Base-by-base conservation (phyloP, 2,329 filamentous ascomycete species). In the Penicillium nordicum region DNA sequence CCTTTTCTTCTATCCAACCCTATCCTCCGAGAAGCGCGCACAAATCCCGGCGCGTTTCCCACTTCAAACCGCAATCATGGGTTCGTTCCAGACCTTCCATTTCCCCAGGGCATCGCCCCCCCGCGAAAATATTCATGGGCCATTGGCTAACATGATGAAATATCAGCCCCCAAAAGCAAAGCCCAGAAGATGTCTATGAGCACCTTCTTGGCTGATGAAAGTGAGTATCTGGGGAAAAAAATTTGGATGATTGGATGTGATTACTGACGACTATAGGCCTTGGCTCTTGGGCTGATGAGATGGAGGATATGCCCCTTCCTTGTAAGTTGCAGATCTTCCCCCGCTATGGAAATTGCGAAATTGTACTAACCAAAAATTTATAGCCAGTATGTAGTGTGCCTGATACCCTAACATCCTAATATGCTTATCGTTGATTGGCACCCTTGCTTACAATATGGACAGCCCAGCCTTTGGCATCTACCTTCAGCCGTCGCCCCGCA, bases 241-340 rank as follows among this genome's bases (percentile, higher is more conserved):
- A 3, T 52, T 18, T 43, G 34, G 23, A 46, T 51, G 46, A 40
- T 30, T 30, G 29, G 10, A 47, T 38, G 52, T 55, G 57, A 57
- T 59, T 61, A 63, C 60, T 68, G 63, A 73, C 73, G 59, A 71
- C 32, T 21, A 61, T 70, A 89, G 86, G 84, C 70, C 82, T 88
- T 72, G 92, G 93, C 73, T 97, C 94, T 67, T 99, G 94, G 94
- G 94, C 94, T 70, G 95, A 99, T 79, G 94, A 99, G 76, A 96
- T 99, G 80, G 94, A 99, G 78, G 92, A 96, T 71, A 80, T 82
- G 77, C 83, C 84, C 61, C 84, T 89, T 64, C 84, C 86, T 76
- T 80, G 89, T 93, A 83, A 81, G 87, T 80, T 56, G 7, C 52
- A 49, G 40, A 51, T 57, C 54, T 56, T 42, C 50, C 57, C 43